Base-by-base conservation (phyloP, 768 basidiomycete species). In the Auriscalpium microsporum region DNA sequence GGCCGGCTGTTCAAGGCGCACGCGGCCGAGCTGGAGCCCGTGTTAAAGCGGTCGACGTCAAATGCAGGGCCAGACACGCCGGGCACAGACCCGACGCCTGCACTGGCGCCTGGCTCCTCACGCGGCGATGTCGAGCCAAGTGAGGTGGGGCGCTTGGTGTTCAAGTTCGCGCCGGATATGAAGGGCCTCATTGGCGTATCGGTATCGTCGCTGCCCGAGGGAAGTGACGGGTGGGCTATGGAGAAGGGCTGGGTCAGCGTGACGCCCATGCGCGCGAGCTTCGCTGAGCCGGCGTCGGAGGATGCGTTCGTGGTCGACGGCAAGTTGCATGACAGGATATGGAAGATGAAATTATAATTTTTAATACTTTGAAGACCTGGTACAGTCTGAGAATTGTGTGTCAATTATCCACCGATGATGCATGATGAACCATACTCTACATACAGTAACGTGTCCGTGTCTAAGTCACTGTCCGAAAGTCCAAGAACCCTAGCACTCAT, bases 161-260 rank as follows among this genome's bases (percentile, higher is more conserved):
- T 94, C 76, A 83, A 82, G 68, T 96, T 82, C 73, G 64, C 85
- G 69, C 83, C 83, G 11, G 83, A 89, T 49, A 80, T 94, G 75
- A 71, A 71, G n/a, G 75, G 73, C 10, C 72, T 94, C 13, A 76
- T 94, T 45, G 75, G 73, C 45, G 90, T 90, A 2, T 67, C 75
- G 13, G 58, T 75, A 47, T 76, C 79, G 3, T 66, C 67, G 16
- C 70, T 93, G n/a, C 88, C 90, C 1, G 72, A 79, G 17, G 92
- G 90, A 3, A 83, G 87, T 10, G 93, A 96, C 68, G 82, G 80
- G 0, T 91, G 88, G 87, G 90, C 88, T 14, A 72, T 94, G 35
- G 72, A 75, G 55, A 75, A 82, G 56, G 88, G 85, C 5, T 80
- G 73, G 61, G 84, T 80, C 36, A 87, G 86, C 60, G 82, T 94